phyloP scores from a whole-genome alignment of 2,329 filamentous ascomycete species.

The Fusarium armeniacum region DNA sequence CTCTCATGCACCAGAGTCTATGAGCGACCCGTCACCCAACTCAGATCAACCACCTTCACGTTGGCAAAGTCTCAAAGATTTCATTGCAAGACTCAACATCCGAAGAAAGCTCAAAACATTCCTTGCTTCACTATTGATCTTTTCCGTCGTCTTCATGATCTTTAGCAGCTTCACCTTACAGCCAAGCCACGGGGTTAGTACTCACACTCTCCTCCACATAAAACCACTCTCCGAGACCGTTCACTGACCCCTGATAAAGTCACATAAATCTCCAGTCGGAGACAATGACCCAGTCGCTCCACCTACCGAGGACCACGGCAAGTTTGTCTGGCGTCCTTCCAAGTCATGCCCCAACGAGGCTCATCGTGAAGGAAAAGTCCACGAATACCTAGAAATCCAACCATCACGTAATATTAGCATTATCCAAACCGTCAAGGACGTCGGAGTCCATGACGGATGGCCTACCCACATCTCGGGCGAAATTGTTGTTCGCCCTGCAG shows the following conservation, averaged over 20 bases:
- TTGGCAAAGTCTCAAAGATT: constrained; percentile 52
- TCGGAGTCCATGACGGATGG: constrained; percentile 37
- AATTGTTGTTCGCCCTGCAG: constrained; percentile 59
- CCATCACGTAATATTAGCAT: constrained; percentile 57
- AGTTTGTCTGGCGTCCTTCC: constrained; percentile 50
- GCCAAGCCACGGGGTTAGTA: constrained; percentile 50
- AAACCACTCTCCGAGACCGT: background rate
- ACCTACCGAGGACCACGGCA: constrained; percentile 6
- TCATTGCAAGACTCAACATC: constrained; percentile 31
- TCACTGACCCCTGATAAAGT: background rate
- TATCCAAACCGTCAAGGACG: constrained; percentile 54
- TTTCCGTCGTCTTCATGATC: constrained; percentile 53
- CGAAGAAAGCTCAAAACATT: constrained; percentile 51
- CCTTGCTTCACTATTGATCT: constrained; percentile 52
- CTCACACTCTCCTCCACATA: background rate
- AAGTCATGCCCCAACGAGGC: constrained; percentile 47
- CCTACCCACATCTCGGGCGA: constrained; percentile 61
- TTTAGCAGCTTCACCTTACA: constrained; percentile 43
- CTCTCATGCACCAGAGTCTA: constrained; percentile 60
- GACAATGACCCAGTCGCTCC: background rate
- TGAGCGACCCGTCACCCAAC: constrained; percentile 55
- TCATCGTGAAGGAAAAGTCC: background rate
- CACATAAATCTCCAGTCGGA: constrained; percentile 40
- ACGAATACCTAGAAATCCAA: constrained; percentile 50
- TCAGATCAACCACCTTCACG: constrained; percentile 43